Conservation (phyloP, 1,139 yeast species). For the Spencermartinsiella ligniputridi region DNA sequence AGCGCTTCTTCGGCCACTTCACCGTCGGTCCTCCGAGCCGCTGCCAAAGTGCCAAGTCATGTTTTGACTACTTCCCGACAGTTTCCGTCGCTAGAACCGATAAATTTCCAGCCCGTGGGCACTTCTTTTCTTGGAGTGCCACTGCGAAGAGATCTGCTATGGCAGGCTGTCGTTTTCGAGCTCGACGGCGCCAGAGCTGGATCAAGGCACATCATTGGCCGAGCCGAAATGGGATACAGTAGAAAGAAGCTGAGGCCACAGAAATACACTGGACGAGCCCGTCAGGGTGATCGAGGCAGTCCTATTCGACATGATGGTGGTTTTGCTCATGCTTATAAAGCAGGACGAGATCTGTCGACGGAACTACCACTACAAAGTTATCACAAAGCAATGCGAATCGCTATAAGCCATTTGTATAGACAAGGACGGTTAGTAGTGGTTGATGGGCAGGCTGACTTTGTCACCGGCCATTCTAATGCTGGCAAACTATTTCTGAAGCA, state of each 20-base stretch:
- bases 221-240: conserved; percentile 83
- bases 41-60: conserved; percentile 57
- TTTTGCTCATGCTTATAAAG: conserved; percentile 75
- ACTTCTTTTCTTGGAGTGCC: conserved; percentile 64
- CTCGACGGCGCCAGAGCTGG: conserved; percentile 89
- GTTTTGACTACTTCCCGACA: conserved; percentile 76
- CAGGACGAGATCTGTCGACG: conserved; percentile 87
- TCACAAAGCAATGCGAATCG: conserved; percentile 69
- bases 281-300: conserved; percentile 94
- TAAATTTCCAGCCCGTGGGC: conserved; percentile 69
- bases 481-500: conserved; percentile 55
- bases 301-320: conserved; percentile 91
- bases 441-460: conserved; percentile 56
- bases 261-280: conserved; percentile 92
- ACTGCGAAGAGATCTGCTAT: conserved; percentile 80
- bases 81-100: conserved; percentile 89
- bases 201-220: conserved; percentile 77
- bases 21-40: conserved; percentile 10
- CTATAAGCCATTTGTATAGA: conserved; percentile 75
- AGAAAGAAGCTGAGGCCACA: conserved; percentile 80
- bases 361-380: conserved; percentile 74
- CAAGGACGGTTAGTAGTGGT: conserved; percentile 66
- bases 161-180: conserved; percentile 93
- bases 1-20: background rate
- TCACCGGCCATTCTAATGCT: conserved; percentile 45